Conservation (phyloP, 176 grass and related monocot genomes). For the Otatea glauca region DNA sequence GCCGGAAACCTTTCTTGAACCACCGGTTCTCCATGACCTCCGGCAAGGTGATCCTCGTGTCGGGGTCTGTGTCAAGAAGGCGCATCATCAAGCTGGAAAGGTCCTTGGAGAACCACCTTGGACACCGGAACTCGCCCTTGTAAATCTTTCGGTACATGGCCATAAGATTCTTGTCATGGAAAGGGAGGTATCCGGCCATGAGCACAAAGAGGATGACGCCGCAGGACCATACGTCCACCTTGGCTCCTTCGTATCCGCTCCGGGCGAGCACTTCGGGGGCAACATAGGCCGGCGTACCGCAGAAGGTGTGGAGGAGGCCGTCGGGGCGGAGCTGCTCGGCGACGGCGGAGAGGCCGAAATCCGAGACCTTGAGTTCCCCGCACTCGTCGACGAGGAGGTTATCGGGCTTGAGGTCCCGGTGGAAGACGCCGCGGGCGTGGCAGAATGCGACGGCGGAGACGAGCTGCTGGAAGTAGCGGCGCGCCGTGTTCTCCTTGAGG, state of each 20-base stretch:
- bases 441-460: constrained; percentile 86
- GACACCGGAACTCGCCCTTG: constrained; percentile 85
- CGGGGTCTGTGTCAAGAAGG: no score
- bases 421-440: constrained; percentile 94
- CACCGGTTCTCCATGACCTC: constrained; percentile 86
- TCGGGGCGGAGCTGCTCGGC: constrained; percentile 75
- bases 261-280: constrained; percentile 84
- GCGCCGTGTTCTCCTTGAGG: constrained; percentile 88
- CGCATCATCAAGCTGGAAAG: no score
- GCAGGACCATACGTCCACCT: constrained; percentile 92
- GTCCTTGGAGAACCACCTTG: constrained; percentile 82
- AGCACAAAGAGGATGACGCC: constrained; percentile 95
- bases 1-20: constrained; percentile 96
- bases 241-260: constrained; percentile 83
- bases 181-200: constrained; percentile 95
- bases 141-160: constrained; percentile 95
- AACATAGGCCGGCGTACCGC: constrained; percentile 92
- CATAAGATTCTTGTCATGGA: constrained; percentile 90
- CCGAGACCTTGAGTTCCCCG: constrained; percentile 89
- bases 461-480: constrained; percentile 95
- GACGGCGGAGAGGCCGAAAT: constrained; percentile 91
- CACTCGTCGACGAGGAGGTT: constrained; percentile 86
- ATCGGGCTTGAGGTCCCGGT: constrained; percentile 98
- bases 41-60: constrained; percentile 23
- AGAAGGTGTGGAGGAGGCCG: constrained; percentile 92